Conservation (phyloP, 371 early-diverging fungal species). For the Dipsacomyces acuminosporus region DNA sequence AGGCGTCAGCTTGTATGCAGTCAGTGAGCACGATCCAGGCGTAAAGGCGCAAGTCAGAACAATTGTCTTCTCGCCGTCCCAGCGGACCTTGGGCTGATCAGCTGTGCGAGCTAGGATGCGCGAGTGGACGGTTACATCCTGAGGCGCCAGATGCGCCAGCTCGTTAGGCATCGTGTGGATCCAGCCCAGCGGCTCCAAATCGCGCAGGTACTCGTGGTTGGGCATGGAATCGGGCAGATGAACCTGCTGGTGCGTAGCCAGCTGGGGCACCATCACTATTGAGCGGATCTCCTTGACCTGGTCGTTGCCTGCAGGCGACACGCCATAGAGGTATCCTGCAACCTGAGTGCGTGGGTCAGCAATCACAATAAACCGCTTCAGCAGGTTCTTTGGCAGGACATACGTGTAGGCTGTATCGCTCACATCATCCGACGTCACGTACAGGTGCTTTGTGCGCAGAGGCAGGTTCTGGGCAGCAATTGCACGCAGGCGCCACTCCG, state of each 20-base stretch:
- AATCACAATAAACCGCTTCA: slow-evolving; percentile 92
- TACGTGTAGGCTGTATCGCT: slow-evolving; percentile 85
- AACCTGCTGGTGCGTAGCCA: slow-evolving; percentile 92
- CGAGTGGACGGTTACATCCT: slow-evolving; percentile 89
- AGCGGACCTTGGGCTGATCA: slow-evolving; percentile 53
- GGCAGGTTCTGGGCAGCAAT: slow-evolving; percentile 92
- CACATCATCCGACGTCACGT: slow-evolving; percentile 91
- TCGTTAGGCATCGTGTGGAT: slow-evolving; percentile 96
- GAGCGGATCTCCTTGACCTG: slow-evolving; percentile 95
- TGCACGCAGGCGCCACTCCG: slow-evolving; percentile 97
- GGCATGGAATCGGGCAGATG: slow-evolving; percentile 86
- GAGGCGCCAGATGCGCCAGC: slow-evolving; percentile 82
- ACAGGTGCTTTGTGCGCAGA: slow-evolving; percentile 93
- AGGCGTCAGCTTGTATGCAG: slow-evolving; percentile 93
- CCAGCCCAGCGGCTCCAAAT: slow-evolving; percentile 96
- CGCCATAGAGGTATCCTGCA: slow-evolving; percentile 93
- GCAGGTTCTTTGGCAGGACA: slow-evolving; percentile 94
- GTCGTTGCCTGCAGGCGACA: slow-evolving; percentile 81
- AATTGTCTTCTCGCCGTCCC: slow-evolving; percentile 94
- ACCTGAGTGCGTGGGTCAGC: slow-evolving; percentile 94
- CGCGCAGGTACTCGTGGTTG: slow-evolving; percentile 84
- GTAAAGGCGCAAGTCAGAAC: slow-evolving; percentile 93
- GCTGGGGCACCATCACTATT: slow-evolving; percentile 95
- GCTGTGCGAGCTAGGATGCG: slow-evolving; percentile 63
- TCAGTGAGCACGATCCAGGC: slow-evolving; percentile 94